Percentiles rank a stretch among this genome's conserved stretches.
Conservation (phyloP, 2,329 filamentous ascomycete genomes). For the Golovinomyces cichoracearum region DNA sequence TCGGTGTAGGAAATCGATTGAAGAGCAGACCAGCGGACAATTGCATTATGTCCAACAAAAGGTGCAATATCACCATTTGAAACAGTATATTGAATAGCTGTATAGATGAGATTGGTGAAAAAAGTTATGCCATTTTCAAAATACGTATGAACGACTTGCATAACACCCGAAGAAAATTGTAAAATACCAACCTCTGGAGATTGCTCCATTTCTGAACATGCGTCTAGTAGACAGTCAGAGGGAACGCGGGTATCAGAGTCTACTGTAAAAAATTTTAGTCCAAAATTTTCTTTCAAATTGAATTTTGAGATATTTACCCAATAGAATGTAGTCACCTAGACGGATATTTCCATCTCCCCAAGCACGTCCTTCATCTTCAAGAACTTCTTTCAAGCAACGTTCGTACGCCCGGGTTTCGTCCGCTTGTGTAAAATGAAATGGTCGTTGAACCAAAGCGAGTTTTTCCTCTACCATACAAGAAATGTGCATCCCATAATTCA, state of each 20-base stretch:
- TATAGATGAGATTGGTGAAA: constrained; percentile 51
- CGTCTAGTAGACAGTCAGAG: constrained; percentile 49
- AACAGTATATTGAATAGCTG: constrained; percentile 51
- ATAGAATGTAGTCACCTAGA: constrained; percentile 55
- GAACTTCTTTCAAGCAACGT: constrained; percentile 34
- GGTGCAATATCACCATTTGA: constrained; percentile 52
- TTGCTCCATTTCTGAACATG: constrained; percentile 59
- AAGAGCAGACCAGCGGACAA: constrained; percentile 49
- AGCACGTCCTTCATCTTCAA: constrained; percentile 41
- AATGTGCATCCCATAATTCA: constrained; percentile 44
- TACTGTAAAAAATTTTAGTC: constrained; percentile 18
- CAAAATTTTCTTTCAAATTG: background rate
- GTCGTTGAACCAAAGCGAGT: constrained; percentile 29
- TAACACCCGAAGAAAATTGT: constrained; percentile 53
- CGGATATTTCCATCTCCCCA: constrained; percentile 72
- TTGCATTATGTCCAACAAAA: constrained; percentile 58
- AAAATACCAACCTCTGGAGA: constrained; percentile 55
- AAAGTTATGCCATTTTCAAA: constrained; percentile 46
- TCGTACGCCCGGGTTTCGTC: constrained; percentile 44
- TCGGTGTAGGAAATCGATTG: constrained; percentile 47
- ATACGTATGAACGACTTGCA: constrained; percentile 51
- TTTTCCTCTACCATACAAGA: constrained; percentile 47
- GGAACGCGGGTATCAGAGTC: constrained; percentile 62
- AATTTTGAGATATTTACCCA: constrained; percentile 21
- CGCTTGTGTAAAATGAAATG: constrained; percentile 36